Evolutionary conservation across 2,329 filamentous ascomycete genomes (phyloP).

Genomic region (Magnaporthales sp.): DNA sequence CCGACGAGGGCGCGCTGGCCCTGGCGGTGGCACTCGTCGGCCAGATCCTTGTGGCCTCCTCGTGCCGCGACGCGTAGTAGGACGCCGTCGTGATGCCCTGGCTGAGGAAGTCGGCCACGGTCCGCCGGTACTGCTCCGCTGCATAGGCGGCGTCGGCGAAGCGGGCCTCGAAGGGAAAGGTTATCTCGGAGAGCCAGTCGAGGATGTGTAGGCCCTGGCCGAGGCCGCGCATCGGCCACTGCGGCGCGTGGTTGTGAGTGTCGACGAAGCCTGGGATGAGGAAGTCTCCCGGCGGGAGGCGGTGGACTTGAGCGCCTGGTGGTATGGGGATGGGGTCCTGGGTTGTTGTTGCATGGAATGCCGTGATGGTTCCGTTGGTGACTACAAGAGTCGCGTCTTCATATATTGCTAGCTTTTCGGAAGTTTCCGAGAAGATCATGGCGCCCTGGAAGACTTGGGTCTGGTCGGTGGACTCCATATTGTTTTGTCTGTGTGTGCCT

Average conservation of each 20-base stretch:
- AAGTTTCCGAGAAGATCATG: neutral
- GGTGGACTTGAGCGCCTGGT: slow-evolving; percentile 14
- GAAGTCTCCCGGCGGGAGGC: slow-evolving; percentile 35
- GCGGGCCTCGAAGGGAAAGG: slow-evolving; percentile 55
- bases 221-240: slow-evolving; percentile 39
- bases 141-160: slow-evolving; percentile 49
- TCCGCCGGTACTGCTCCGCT: slow-evolving; percentile 36
- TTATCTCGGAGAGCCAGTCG: slow-evolving; percentile 56
- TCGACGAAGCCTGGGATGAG: slow-evolving; percentile 54
- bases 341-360: neutral
- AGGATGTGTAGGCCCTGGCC: slow-evolving; percentile 44
- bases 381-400: neutral
- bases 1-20: slow-evolving; percentile 53
- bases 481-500: neutral
- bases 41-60: slow-evolving; percentile 47
- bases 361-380: neutral
- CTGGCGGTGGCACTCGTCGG: slow-evolving; percentile 39
- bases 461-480: neutral
- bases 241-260: slow-evolving; percentile 60
- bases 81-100: slow-evolving; percentile 55
- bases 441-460: neutral
- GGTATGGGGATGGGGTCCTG: neutral
- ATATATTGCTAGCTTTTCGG: neutral
- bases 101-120: slow-evolving; percentile 48
- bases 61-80: slow-evolving; percentile 51